Base-by-base conservation (phyloP, 2,329 filamentous ascomycete species). In the Ophiostoma triangulosporum region DNA sequence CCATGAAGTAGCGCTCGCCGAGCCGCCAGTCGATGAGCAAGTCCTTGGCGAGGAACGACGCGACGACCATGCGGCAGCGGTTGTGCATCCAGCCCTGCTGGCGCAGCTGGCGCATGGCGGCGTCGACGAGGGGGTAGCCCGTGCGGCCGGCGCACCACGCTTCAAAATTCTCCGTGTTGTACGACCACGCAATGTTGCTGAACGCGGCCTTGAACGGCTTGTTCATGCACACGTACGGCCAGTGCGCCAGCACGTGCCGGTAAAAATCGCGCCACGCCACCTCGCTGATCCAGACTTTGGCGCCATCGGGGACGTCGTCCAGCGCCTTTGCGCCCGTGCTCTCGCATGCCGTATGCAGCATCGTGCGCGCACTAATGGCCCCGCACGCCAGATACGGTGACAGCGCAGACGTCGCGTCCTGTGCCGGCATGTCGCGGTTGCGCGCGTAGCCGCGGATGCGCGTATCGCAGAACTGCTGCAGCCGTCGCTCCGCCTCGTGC, bases 211-310 rank as follows among this genome's bases (percentile, higher is more conserved):
- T 95, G 73, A 75, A 79, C 0, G 76, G 75, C 52, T 79, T 80
- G 65, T 78, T 77, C 76, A 80, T 79, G 58, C 78, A 88, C 6
- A 89, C 73, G 61, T 89, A 90, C 0, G 90, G 90, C 87, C 88
- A 95, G 56, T 90, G 72, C 0, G 83, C 86, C 5, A 95, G 69
- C 3, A 95, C 86, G 64, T 93, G 86, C 62, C 83, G 88, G 69
- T 94, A 94, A 62, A 94, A 94, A 62, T 94, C 88, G 14, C 88
- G 74, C 88, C 88, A 93, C 0, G 86, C 88, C 3, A 94, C 74
- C 65, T 94, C 88, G 52, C 82, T 82, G 58, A 93, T 88, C 87
- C 87, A 94, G 0, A 74, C 73, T 50, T 76, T 72, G 54, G 86
- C 83, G 0, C 86, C 86, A 15, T 77, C 67, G 20, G 76, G 74